These are phyloP conservation scores for Medicago arabica DNA, from an alignment of 306 rosid species.

Conservation along the genomic window DNA sequence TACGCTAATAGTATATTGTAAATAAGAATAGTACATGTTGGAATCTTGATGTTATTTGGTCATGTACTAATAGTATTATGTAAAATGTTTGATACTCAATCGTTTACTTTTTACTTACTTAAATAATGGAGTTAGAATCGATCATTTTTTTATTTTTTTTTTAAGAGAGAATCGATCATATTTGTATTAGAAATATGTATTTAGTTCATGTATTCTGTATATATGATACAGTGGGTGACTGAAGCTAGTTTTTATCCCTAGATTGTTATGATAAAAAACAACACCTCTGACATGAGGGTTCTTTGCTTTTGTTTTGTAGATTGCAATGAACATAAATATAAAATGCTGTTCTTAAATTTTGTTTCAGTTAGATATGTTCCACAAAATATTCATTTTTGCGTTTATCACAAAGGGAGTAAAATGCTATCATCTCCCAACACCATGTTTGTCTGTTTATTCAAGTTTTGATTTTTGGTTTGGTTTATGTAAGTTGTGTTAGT, in stretches of 20 bases:
- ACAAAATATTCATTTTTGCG: not conserved
- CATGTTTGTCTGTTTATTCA: no score
- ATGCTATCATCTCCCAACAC: no score
- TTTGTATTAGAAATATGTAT: conserved; percentile 11
- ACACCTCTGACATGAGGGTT: not conserved
- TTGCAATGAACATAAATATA: not conserved
- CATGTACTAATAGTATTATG: not conserved
- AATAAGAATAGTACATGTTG: conserved; percentile 36
- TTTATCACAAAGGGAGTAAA: no score
- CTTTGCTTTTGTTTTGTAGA: conserved; percentile 8
- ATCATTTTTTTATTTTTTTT: no score
- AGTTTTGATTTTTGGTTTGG: no score
- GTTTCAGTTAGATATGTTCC: conserved; percentile 18
- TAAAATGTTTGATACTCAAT: conserved; percentile 19
- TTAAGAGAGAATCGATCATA: no score
- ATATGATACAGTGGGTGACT: not conserved
- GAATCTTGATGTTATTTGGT: conserved; percentile 23
- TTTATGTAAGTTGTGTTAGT: not conserved
- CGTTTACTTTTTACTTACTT: conserved; percentile 16
- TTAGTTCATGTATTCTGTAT: conserved; percentile 29
- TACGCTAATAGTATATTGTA: conserved; percentile 33
- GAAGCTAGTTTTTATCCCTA: conserved; percentile 7
- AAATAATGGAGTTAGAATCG: conserved; percentile 5
- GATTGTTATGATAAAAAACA: not conserved
- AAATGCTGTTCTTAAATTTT: not conserved